Evolutionary conservation across 2,329 filamentous ascomycete genomes (phyloP).

Genomic region (Microsporum canis): DNA sequence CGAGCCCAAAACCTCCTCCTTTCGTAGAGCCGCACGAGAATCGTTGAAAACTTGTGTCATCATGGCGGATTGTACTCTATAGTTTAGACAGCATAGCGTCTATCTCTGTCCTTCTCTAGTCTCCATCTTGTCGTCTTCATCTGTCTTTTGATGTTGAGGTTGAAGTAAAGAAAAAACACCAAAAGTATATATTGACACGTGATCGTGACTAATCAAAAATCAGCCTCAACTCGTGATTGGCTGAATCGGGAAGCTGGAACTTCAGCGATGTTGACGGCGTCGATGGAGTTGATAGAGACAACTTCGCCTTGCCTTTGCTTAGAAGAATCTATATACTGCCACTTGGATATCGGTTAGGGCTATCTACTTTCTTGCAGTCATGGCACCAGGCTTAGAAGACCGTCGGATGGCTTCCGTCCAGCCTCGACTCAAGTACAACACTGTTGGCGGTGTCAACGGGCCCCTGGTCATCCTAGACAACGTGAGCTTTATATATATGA

Average conservation of each 20-base stretch:
- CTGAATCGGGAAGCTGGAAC: not conserved
- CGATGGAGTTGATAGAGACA: not conserved
- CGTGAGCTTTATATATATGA: constrained; percentile 43
- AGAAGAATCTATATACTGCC: not conserved
- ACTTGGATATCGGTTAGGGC: not conserved
- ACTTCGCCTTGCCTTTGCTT: not conserved
- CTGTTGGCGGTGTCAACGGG: constrained; percentile 93
- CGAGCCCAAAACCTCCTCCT: not conserved
- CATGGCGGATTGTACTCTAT: no score
- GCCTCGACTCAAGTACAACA: constrained; percentile 86
- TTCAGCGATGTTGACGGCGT: not conserved
- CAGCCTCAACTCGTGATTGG: not conserved
- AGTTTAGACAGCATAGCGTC: no score
- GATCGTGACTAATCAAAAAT: not conserved
- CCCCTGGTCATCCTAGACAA: constrained; percentile 96
- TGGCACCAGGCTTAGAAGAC: constrained; percentile 34
- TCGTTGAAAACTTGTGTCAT: no score
- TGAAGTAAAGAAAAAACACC: not conserved
- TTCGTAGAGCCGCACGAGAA: not conserved
- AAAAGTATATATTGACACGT: not conserved
- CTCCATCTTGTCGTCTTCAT: not conserved
- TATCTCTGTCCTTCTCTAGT: not conserved
- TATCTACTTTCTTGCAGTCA: constrained; percentile 16
- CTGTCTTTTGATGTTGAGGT: not conserved
- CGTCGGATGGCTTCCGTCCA: constrained; percentile 45